Evolutionary conservation across 1,139 yeast genomes (phyloP), one percentile per base, ranked within the genome.

Genomic region (Blastobotrys serpentis): DNA sequence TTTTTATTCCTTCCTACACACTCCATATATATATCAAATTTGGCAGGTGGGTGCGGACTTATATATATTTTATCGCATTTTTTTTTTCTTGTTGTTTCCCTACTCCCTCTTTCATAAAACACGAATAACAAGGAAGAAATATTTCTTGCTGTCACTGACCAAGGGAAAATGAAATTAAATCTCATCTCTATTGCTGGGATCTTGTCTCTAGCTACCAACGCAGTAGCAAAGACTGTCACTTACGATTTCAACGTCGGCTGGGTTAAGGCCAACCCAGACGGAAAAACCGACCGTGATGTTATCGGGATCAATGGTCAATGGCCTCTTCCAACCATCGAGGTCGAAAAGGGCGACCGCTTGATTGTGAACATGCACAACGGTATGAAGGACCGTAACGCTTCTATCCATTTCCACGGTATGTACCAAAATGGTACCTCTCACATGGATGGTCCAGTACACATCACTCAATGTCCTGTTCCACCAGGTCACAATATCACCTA

Each of bases 341-440:
- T 86, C 50, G 74, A 76, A 54, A 81, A 78, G 62, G 90, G 94
- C 57, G 98, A 90, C 70, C 73, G 84, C n/a, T 74, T 90, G 23
- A 68, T 81, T 47, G 71, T 88, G 32, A 77, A 82, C 61, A 70
- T 88, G 64, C 78, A 78, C 51, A 90, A 90, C 63, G 85, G 82
- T 19, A 77, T 90, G 51, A 64, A 61, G 23, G 74, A 70, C 37
- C 70, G 75, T 43, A 84, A 84, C 68, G 84, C 95, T 4, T 73
- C 92, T 4, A 69, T 90, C 61, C 98, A 90, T 69, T 87, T 86
- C 79, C 98, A 90, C 70, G 98, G 98, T 44, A 63, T 90, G 62
- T 88, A 84, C 78, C 95, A 86, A 71, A 77, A 81, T 58, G 86
- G 83, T 10, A 69, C 85, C 8, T 74, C 69, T 59, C 79, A 77